A percentile compares a stretch with the other conserved stretches of the same genome.
Conservation (phyloP, 495 filamentous ascomycete genomes). For the Talaromyces stipitatus region DNA sequence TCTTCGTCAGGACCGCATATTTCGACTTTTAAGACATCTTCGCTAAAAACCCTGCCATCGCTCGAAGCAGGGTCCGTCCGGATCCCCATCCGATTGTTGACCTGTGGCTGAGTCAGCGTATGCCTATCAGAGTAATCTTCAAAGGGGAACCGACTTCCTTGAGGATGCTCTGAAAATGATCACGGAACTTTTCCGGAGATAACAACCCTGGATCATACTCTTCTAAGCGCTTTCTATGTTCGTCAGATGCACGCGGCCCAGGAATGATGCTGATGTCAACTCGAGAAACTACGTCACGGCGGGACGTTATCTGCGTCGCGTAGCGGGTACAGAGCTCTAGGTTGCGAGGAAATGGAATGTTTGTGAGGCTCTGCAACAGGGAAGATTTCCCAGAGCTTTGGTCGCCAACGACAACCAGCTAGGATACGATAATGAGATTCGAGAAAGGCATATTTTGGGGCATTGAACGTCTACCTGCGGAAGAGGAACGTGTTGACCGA, state of each 20-base stretch:
- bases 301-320: constrained; percentile 42
- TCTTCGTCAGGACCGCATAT: constrained; percentile 50
- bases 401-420: constrained; percentile 38
- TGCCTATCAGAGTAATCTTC: background rate
- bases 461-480: constrained; percentile 15
- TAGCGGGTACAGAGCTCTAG: constrained; percentile 37
- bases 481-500: constrained; percentile 29
- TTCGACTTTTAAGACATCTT: constrained; percentile 58
- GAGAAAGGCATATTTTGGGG: background rate
- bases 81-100: constrained; percentile 7
- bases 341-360: constrained; percentile 33
- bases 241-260: constrained; percentile 16
- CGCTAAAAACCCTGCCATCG: constrained; percentile 31
- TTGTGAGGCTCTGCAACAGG: constrained; percentile 35
- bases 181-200: background rate
- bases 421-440: constrained; percentile 5
- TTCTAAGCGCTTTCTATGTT: constrained; percentile 14
- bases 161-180: constrained; percentile 5
- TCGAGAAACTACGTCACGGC: constrained; percentile 21
- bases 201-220: constrained; percentile 5
- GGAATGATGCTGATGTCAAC: constrained; percentile 41
- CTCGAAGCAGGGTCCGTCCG: constrained; percentile 2
- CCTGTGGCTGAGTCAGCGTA: background rate
- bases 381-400: constrained; percentile 38
- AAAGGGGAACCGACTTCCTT: background rate